These are phyloP conservation scores for Talaromyces amestolkiae DNA, from an alignment of 2,329 filamentous ascomycete genomes.

Conservation along the genomic window DNA sequence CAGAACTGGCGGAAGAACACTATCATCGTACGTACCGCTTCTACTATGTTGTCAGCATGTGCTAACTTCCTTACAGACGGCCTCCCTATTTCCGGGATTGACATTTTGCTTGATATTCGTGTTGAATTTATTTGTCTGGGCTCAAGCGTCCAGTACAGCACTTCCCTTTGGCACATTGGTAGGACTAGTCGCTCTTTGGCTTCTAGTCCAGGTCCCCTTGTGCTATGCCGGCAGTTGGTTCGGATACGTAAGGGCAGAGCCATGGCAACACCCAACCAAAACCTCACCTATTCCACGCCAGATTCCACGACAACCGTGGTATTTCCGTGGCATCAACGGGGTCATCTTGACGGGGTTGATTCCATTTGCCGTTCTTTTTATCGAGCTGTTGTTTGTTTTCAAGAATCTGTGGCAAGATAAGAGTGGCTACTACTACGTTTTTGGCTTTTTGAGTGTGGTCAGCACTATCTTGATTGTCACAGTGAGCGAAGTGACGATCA, in stretches of 20 bases:
- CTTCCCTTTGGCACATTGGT: conserved; percentile 79
- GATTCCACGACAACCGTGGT: conserved; percentile 74
- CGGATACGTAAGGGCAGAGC: conserved; percentile 64
- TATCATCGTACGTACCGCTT: conserved; percentile 50
- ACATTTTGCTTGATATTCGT: conserved; percentile 73
- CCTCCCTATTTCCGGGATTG: conserved; percentile 73
- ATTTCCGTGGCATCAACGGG: conserved; percentile 62
- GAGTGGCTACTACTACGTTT: conserved; percentile 88
- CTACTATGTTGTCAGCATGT: conserved; percentile 4
- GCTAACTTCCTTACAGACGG: conserved; percentile 52
- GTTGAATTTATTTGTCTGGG: conserved; percentile 86
- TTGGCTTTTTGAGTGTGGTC: conserved; percentile 77
- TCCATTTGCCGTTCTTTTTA: conserved; percentile 83
- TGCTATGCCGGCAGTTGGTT: conserved; percentile 79
- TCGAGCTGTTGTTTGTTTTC: conserved; percentile 83
- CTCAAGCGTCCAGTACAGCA: conserved; percentile 81
- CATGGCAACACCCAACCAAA: conserved; percentile 80
- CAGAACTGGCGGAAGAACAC: conserved; percentile 73
- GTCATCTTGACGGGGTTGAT: conserved; percentile 72
- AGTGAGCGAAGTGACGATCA: conserved; percentile 78
- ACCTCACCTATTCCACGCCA: conserved; percentile 69
- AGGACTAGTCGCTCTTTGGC: conserved; percentile 71
- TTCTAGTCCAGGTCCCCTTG: conserved; percentile 80
- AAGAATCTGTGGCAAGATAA: conserved; percentile 88
- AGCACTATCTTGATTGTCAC: conserved; percentile 70